phyloP scores from a whole-genome alignment of 2,329 filamentous ascomycete genomes.

The Epicoccum sorghinum region DNA sequence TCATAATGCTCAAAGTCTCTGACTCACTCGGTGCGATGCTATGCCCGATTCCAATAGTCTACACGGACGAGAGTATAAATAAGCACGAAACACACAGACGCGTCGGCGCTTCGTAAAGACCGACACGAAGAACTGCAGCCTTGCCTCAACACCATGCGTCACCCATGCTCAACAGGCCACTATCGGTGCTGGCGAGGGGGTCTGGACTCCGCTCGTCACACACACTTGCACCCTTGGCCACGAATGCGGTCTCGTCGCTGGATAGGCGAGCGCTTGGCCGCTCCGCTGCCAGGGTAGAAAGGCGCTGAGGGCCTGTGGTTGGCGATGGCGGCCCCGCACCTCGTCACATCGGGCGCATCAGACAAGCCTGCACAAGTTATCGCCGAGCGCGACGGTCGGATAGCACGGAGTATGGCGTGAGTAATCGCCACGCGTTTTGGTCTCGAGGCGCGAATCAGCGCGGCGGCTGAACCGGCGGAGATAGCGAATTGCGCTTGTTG shows the following conservation, averaged over 20 bases:
- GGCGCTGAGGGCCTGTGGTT: constrained; percentile 6
- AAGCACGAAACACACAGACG: constrained; percentile 12
- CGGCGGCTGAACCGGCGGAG: constrained; percentile 14
- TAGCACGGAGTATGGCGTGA: constrained; percentile 23
- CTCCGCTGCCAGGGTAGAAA: constrained; percentile 19
- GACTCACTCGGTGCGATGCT: constrained; percentile 14
- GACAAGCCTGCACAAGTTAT: constrained; percentile 23
- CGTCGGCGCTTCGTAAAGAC: constrained; percentile 15
- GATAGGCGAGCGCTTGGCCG: constrained; percentile 26
- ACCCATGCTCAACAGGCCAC: constrained; percentile 18
- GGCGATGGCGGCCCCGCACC: constrained; percentile 15
- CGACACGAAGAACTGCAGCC: constrained; percentile 20
- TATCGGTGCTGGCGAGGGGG: constrained; percentile 15
- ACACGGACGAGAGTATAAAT: constrained; percentile 7
- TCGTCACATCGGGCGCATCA: constrained; percentile 23
- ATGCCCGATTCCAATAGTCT: constrained; percentile 12
- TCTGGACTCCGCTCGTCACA: constrained; percentile 30
- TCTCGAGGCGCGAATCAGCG: constrained; percentile 26
- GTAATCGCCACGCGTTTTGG: constrained; percentile 30
- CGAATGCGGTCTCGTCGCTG: constrained; percentile 12
- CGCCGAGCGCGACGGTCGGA: constrained; percentile 23
- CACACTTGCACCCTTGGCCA: constrained; percentile 8
- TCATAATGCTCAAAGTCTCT: constrained; percentile 4
- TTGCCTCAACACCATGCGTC: constrained; percentile 23
- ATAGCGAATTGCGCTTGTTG: constrained; percentile 8